A percentile compares a stretch with the other conserved stretches of the same genome.
phyloP scores from a whole-genome alignment of 768 basidiomycete genomes.

The Wakefieldia striispora region DNA sequence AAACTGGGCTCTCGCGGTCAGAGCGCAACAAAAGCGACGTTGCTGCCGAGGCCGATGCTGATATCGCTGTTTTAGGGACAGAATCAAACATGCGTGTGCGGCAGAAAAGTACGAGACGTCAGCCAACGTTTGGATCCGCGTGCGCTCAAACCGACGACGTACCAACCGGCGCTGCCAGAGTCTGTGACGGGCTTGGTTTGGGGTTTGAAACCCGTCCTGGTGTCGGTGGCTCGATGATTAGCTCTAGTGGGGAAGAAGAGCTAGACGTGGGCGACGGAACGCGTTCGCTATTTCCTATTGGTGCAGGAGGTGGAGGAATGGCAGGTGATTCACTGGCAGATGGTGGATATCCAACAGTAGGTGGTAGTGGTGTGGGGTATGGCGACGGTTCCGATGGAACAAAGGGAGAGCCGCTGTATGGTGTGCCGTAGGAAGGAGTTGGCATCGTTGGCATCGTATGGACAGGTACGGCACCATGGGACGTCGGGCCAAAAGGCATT shows the following conservation, averaged over 20 bases:
- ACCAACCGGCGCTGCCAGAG: not conserved
- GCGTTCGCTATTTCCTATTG: not conserved
- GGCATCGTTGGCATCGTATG: not conserved
- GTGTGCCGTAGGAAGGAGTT: no score
- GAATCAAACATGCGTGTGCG: not conserved
- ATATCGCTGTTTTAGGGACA: no score
- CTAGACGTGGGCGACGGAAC: not conserved
- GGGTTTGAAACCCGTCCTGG: not conserved
- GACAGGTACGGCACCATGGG: not conserved
- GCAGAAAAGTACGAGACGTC: not conserved
- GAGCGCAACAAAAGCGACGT: not conserved
- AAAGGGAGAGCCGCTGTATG: not conserved
- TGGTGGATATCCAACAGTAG: no score
- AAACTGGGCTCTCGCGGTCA: not conserved
- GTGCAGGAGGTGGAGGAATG: no score
- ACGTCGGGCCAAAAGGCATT: not conserved
- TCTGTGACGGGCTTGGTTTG: not conserved
- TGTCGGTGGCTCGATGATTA: no score
- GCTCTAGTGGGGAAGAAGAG: not conserved
- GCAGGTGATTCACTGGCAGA: no score
- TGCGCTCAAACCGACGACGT: not conserved
- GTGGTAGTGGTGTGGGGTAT: no score
- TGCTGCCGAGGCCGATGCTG: no score
- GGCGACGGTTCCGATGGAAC: not conserved
- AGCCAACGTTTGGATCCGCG: not conserved